These are phyloP conservation scores for Thalassiosira mediterranea DNA, from an alignment of 352 stramenopile genomes.

Conservation along the genomic window DNA sequence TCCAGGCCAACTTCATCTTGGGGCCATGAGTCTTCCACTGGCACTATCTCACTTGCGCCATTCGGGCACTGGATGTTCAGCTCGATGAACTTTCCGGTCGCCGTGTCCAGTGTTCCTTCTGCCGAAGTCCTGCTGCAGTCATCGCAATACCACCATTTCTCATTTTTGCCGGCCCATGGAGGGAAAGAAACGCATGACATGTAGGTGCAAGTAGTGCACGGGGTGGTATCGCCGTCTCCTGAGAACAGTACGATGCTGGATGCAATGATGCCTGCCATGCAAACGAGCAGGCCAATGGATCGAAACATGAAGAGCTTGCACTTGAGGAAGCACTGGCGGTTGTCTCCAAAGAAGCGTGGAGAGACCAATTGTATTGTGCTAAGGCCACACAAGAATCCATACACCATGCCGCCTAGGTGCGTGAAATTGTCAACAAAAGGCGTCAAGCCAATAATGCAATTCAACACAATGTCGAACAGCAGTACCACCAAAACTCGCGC, in stretches of 20 bases:
- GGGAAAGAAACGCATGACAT: conserved; percentile 82
- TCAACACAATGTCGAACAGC: conserved; percentile 82
- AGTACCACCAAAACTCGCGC: conserved; percentile 67
- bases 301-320: conserved; percentile 58
- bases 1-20: conserved; percentile 47
- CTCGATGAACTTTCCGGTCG: conserved; percentile 41
- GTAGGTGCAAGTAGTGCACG: conserved; percentile 66
- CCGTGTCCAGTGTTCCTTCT: conserved; percentile 47
- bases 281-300: conserved; percentile 73
- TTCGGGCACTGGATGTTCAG: conserved; percentile 55
- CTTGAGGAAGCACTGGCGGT: conserved; percentile 43
- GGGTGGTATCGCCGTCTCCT: conserved; percentile 67
- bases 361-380: conserved; percentile 74
- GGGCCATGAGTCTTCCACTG: conserved; percentile 32
- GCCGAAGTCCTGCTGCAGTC: conserved; percentile 62
- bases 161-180: conserved; percentile 58
- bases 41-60: conserved; percentile 29
- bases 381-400: conserved; percentile 78
- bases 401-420: conserved; percentile 83
- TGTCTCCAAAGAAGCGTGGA: conserved; percentile 71
- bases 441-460: conserved; percentile 83
- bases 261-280: conserved; percentile 66
- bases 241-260: conserved; percentile 64
- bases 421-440: conserved; percentile 88
- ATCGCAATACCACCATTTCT: conserved; percentile 85